A percentile compares a stretch with the other conserved stretches of the same genome.
Evolutionary conservation across 495 filamentous ascomycete genomes (phyloP).

Genomic region (Xylaria grammica): DNA sequence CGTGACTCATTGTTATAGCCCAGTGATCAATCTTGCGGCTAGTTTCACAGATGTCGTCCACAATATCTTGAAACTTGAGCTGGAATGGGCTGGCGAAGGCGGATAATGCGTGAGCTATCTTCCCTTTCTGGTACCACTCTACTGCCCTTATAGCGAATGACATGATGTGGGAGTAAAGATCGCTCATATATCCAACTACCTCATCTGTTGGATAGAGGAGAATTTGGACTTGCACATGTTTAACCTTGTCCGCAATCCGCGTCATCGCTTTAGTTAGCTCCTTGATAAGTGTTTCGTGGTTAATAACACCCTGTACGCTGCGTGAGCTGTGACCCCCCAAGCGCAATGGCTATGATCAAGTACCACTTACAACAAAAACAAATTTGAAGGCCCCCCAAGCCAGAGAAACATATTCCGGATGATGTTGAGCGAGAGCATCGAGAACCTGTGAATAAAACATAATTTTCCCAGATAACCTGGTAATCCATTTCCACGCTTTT

Average conservation of each 20-base stretch:
- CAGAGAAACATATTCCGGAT: slow-evolving; percentile 40
- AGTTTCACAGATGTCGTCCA: background rate
- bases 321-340: background rate
- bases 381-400: slow-evolving; percentile 42
- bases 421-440: slow-evolving; percentile 28
- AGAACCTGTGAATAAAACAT: slow-evolving; percentile 13
- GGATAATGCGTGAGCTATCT: background rate
- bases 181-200: background rate
- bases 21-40: background rate
- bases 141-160: background rate
- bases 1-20: background rate
- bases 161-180: background rate
- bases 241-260: background rate
- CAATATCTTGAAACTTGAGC: background rate
- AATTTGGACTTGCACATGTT: background rate
- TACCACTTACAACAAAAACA: slow-evolving; percentile 24
- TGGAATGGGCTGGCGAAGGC: slow-evolving; percentile 1
- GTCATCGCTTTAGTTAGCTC: background rate
- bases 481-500: background rate
- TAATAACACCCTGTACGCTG: background rate
- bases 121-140: background rate
- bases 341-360: too few relatives aligned
- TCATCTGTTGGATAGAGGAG: background rate
- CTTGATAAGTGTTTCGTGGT: background rate
- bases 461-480: background rate